Conservation (phyloP, 208 protist species). For the Leptomonas pyrrhocoris region DNA sequence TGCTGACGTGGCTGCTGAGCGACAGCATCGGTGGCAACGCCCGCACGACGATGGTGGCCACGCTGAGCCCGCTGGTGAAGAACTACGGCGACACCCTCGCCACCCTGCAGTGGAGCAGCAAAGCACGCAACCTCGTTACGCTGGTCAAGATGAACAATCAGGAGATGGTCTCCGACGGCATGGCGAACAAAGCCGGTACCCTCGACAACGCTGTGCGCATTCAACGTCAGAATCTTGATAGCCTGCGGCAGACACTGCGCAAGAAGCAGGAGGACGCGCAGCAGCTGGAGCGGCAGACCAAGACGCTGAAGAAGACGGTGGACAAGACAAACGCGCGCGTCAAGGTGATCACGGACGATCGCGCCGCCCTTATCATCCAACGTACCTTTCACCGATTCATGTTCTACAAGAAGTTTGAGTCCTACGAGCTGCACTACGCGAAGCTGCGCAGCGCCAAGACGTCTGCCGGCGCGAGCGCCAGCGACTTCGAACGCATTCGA, state of each 20-base stretch:
- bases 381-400: constrained; percentile 51
- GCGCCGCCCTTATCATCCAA: constrained; percentile 67
- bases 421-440: constrained; percentile 49
- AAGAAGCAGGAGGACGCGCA: constrained; percentile 71
- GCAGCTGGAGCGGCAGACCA: constrained; percentile 58
- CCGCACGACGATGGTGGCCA: constrained; percentile 91
- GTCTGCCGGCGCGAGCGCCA: constrained; percentile 4
- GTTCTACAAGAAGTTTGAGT: constrained; percentile 45
- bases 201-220: constrained; percentile 78
- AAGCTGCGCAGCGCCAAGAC: constrained; percentile 31
- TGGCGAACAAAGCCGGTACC: constrained; percentile 67
- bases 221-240: constrained; percentile 87
- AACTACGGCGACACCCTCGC: constrained; percentile 89
- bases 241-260: constrained; percentile 69
- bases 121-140: constrained; percentile 87
- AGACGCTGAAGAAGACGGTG: constrained; percentile 40
- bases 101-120: constrained; percentile 92
- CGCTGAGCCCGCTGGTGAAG: constrained; percentile 87
- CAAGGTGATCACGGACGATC: constrained; percentile 28
- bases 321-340: constrained; percentile 33
- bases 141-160: constrained; percentile 90
- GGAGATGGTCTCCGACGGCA: constrained; percentile 70
- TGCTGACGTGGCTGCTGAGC: constrained; percentile 90
- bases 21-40: constrained; percentile 93
- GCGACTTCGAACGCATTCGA: constrained; percentile 35